These are phyloP conservation scores for Metrosideros polymorpha DNA, from an alignment of 441 rosid species.

Conservation along the genomic window DNA sequence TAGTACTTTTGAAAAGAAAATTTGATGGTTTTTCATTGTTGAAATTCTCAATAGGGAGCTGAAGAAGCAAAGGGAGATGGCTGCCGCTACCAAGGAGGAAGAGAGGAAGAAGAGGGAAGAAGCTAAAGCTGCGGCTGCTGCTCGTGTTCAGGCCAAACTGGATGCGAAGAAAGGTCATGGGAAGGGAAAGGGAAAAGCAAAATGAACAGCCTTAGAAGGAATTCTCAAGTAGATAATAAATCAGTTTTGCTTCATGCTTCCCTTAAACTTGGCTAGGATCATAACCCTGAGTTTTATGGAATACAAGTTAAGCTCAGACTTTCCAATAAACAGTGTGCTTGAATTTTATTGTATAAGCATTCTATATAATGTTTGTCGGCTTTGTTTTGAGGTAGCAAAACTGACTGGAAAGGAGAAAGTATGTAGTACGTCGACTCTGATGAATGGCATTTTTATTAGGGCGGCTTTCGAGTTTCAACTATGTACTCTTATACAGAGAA, in stretches of 20 bases:
- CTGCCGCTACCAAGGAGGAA: constrained; percentile 72
- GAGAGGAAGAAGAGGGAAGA: constrained; percentile 90
- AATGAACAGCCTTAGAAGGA: constrained; percentile 2
- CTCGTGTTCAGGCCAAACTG: constrained; percentile 83
- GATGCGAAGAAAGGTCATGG: constrained; percentile 75
- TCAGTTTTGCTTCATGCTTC: background rate
- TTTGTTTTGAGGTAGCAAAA: background rate
- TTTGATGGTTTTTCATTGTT: background rate
- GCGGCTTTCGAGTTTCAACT: background rate
- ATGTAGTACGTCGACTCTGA: background rate
- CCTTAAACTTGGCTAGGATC: background rate
- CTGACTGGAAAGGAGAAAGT: background rate
- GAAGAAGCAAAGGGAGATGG: constrained; percentile 85
- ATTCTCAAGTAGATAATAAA: background rate
- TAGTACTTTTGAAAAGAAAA: background rate
- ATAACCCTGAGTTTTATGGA: background rate
- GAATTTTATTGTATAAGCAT: background rate
- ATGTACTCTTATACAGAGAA: background rate
- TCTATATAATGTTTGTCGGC: background rate
- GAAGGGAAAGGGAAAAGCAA: constrained; percentile 81
- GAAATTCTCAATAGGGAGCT: constrained; percentile 44
- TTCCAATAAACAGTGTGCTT: background rate
- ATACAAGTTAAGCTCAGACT: background rate
- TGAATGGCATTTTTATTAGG: background rate
- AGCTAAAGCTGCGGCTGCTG: constrained; percentile 91